Percentiles rank a stretch among this genome's conserved stretches.
Conservation (phyloP, 805 yeast species). For the Starmerella lactis-condensi region DNA sequence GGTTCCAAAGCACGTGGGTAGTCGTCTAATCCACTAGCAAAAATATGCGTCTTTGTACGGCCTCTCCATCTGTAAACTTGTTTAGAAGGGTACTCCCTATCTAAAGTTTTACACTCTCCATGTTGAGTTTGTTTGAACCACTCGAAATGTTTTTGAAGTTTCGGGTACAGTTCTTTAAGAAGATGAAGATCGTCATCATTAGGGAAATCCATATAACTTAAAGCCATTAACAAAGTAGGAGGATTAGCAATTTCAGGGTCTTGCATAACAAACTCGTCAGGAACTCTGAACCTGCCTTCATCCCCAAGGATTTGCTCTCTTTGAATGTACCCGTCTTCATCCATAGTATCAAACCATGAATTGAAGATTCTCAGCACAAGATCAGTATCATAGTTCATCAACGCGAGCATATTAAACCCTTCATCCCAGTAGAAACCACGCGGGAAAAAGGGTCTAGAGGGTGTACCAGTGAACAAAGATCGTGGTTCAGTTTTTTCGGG, state of each 20-base stretch:
- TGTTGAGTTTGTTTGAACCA: slow-evolving; percentile 71
- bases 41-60: slow-evolving; percentile 62
- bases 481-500: slow-evolving; percentile 29
- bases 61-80: slow-evolving; percentile 92
- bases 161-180: slow-evolving; percentile 47
- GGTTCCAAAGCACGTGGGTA: slow-evolving; percentile 73
- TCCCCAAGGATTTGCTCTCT: slow-evolving; percentile 86
- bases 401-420: slow-evolving; percentile 78
- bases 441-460: slow-evolving; percentile 87
- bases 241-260: slow-evolving; percentile 86
- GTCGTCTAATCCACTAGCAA: slow-evolving; percentile 90
- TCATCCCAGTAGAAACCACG: slow-evolving; percentile 98
- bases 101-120: slow-evolving; percentile 59
- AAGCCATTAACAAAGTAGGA: slow-evolving; percentile 62
- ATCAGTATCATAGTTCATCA: slow-evolving; percentile 68
- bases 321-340: slow-evolving; percentile 90
- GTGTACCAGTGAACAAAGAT: slow-evolving; percentile 65
- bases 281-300: slow-evolving; percentile 78
- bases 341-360: slow-evolving; percentile 77
- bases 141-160: slow-evolving; percentile 54
- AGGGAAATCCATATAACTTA: slow-evolving; percentile 30
- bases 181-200: slow-evolving; percentile 1
- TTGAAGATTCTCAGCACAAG: slow-evolving; percentile 58
- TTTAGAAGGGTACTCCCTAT: slow-evolving; percentile 32
- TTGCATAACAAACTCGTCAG: slow-evolving; percentile 64